These are phyloP conservation scores for Pseudogymnoascus sp. DNA, from an alignment of 2,329 filamentous ascomycete species.

Conservation along the genomic window DNA sequence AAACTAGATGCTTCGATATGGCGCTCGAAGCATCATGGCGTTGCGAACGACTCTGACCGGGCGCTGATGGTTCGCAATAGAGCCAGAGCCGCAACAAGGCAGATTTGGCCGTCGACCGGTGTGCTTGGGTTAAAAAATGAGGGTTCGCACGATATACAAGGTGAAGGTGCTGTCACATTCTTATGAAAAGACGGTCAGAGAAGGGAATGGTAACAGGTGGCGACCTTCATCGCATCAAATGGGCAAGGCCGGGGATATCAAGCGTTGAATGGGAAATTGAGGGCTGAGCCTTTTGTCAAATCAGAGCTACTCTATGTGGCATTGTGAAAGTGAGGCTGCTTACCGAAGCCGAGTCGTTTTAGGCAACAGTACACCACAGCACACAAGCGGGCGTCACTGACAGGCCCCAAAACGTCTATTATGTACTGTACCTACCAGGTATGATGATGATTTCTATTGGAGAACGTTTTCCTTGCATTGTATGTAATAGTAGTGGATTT, in stretches of 20 bases:
- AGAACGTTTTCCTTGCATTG: neutral
- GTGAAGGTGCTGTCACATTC: neutral
- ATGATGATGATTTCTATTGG: neutral
- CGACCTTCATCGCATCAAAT: neutral
- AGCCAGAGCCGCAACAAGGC: neutral
- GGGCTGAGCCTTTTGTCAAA: neutral
- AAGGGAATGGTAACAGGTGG: neutral
- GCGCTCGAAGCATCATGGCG: neutral
- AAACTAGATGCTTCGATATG: neutral
- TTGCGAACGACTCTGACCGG: neutral
- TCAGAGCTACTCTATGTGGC: neutral
- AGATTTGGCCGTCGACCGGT: neutral
- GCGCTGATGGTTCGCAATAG: neutral
- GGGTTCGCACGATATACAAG: neutral
- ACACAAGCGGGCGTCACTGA: neutral
- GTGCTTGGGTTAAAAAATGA: neutral
- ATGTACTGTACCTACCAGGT: neutral
- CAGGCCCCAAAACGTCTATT: neutral
- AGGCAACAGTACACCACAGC: conserved; percentile 1
- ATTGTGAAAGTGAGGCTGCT: conserved; percentile 3
- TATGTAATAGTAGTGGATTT: neutral
- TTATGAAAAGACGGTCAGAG: conserved; percentile 8
- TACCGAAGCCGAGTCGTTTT: conserved; percentile 1
- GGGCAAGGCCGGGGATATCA: neutral
- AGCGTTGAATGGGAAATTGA: neutral